Conservation (phyloP, 2,329 filamentous ascomycete species). For the Rutstroemia sp. region DNA sequence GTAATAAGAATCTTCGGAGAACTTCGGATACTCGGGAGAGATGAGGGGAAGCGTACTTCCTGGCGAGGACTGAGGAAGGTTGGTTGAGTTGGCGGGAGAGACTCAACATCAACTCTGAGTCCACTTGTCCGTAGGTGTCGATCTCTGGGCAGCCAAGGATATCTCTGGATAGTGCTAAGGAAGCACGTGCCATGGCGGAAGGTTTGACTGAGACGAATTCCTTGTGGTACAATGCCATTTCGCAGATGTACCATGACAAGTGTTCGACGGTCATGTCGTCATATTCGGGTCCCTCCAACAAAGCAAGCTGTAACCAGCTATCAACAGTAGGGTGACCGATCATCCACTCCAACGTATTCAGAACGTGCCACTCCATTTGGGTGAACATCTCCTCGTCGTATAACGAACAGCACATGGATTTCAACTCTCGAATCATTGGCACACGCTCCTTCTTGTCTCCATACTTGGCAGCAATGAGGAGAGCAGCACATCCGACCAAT, state of each 20-base stretch:
- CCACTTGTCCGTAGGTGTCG: constrained; percentile 61
- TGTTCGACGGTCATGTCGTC: constrained; percentile 84
- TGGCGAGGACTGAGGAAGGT: constrained; percentile 58
- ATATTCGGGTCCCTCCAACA: constrained; percentile 61
- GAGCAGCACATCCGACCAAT: constrained; percentile 88
- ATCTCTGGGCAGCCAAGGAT: constrained; percentile 76
- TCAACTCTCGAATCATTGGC: constrained; percentile 93
- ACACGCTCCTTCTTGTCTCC: constrained; percentile 98
- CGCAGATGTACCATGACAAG: constrained; percentile 89
- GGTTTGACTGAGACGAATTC: constrained; percentile 92
- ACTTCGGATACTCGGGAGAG: constrained; percentile 57
- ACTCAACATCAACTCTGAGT: constrained; percentile 55
- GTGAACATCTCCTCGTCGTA: constrained; percentile 99
- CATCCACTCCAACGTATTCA: constrained; percentile 94
- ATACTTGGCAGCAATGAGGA: constrained; percentile 97
- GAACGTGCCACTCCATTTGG: constrained; percentile 99
- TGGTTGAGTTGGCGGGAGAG: constrained; percentile 52
- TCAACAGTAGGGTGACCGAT: constrained; percentile 95
- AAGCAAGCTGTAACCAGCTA: constrained; percentile 81
- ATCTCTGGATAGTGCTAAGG: constrained; percentile 77
- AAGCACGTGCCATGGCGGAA: constrained; percentile 82
- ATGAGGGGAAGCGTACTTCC: constrained; percentile 62
- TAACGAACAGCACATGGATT: constrained; percentile 97
- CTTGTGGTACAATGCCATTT: constrained; percentile 92
- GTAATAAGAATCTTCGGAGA: constrained; percentile 59